phyloP scores from a whole-genome alignment of 371 early-diverging fungal genomes.

The Synchytrium microbalum region DNA sequence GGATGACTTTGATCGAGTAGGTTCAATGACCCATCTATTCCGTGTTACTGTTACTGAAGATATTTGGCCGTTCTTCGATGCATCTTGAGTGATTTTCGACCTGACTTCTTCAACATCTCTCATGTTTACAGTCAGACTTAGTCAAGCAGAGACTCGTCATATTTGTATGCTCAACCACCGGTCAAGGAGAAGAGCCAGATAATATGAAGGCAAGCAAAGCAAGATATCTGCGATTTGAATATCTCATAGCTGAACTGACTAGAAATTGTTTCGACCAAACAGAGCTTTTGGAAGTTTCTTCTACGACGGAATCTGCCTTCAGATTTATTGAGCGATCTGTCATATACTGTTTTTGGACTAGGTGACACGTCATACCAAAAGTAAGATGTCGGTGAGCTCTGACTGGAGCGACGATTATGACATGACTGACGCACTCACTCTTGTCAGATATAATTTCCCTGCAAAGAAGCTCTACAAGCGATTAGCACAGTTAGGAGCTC shows the following conservation, averaged over 20 bases:
- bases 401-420: neutral
- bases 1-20: conserved; percentile 70
- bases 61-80: conserved; percentile 6
- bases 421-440: conserved; percentile 1
- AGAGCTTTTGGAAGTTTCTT: conserved; percentile 82
- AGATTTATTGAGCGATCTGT: conserved; percentile 54
- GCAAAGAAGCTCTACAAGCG: conserved; percentile 88
- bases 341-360: conserved; percentile 84
- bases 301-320: conserved; percentile 66
- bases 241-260: neutral
- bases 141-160: conserved; percentile 59
- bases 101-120: neutral
- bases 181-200: conserved; percentile 86
- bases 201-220: conserved; percentile 70
- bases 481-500: conserved; percentile 82
- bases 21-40: neutral
- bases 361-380: conserved; percentile 91
- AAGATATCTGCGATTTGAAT: neutral
- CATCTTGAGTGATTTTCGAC: conserved; percentile 3
- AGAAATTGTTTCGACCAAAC: neutral
- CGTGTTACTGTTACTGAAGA: neutral
- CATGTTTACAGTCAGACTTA: conserved; percentile 41
- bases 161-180: conserved; percentile 91
- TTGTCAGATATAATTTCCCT: conserved; percentile 80
- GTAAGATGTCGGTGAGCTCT: conserved; percentile 25